Evolutionary conservation across 1,284 basidiomycete genomes (phyloP).

Genomic region (Cutaneotrichosporon sp.): DNA sequence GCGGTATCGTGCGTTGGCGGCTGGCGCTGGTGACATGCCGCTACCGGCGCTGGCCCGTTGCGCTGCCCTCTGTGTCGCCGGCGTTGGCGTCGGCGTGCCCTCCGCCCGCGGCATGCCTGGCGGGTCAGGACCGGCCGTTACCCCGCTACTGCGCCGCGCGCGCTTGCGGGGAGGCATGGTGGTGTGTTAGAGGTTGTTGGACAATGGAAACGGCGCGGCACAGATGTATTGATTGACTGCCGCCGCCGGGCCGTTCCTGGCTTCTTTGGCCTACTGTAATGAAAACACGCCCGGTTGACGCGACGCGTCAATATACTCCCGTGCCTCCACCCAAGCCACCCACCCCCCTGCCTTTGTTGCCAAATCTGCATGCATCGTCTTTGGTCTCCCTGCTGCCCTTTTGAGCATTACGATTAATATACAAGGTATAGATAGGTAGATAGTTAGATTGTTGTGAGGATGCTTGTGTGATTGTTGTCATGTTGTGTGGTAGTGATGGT

Average conservation of each 20-base stretch:
- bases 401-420: slow-evolving; percentile 1
- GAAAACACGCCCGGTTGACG: not conserved
- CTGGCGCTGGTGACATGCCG: not conserved
- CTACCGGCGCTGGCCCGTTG: not conserved
- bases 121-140: not conserved
- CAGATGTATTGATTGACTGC: too few relatives aligned
- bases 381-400: not conserved
- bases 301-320: slow-evolving; percentile 5
- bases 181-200: not conserved
- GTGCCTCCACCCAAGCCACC: not conserved
- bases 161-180: slow-evolving; percentile 12
- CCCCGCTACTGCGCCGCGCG: slow-evolving; percentile 4
- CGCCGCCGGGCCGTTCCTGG: not conserved
- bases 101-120: not conserved
- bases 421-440: slow-evolving; percentile 2
- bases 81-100: not conserved
- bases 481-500: too few relatives aligned
- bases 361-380: not conserved
- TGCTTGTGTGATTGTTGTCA: too few relatives aligned
- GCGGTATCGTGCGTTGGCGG: slow-evolving; percentile 2
- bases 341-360: too few relatives aligned
- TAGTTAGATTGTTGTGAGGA: not conserved
- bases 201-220: not conserved
- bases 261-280: not conserved
- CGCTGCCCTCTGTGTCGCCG: not conserved